Evolutionary conservation across 352 stramenopile species (phyloP).

Genomic region (Pythium plurisporium): DNA sequence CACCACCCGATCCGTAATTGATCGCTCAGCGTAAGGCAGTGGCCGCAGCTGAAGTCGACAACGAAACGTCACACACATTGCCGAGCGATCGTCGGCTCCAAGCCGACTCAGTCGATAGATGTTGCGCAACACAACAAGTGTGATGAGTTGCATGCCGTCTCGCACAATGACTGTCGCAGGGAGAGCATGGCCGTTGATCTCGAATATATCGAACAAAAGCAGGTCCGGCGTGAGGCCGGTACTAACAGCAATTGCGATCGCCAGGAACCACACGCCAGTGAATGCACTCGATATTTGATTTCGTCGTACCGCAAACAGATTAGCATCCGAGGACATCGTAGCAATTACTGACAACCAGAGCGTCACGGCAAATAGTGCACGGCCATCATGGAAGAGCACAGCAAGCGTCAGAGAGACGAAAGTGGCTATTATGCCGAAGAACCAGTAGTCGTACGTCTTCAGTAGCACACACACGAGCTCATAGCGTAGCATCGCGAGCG

Average conservation of each 20-base stretch:
- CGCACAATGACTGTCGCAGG: neutral
- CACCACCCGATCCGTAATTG: too few species aligned
- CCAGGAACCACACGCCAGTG: neutral
- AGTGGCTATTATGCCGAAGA: constrained; percentile 19
- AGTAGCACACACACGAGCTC: constrained; percentile 32
- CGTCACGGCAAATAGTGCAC: neutral
- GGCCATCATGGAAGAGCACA: neutral
- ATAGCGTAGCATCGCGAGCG: constrained; percentile 24
- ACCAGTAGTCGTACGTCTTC: constrained; percentile 40
- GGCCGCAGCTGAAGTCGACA: constrained; percentile 7
- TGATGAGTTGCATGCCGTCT: constrained; percentile 3
- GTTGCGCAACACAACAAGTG: constrained; percentile 7
- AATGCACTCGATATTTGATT: constrained; percentile 1
- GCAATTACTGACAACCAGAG: neutral
- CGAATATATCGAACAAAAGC: constrained; percentile 3
- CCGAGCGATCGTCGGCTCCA: too few species aligned
- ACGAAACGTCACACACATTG: constrained; percentile 20
- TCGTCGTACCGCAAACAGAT: neutral
- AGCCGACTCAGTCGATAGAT: neutral
- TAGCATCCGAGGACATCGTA: constrained; percentile 17
- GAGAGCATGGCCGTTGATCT: constrained; percentile 1
- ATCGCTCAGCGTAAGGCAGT: too few species aligned
- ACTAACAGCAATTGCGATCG: neutral
- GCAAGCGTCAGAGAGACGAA: neutral
- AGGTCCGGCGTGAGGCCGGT: neutral